phyloP scores from a whole-genome alignment of 371 early-diverging fungal genomes.

The Apophysomyces trapeziformis region DNA sequence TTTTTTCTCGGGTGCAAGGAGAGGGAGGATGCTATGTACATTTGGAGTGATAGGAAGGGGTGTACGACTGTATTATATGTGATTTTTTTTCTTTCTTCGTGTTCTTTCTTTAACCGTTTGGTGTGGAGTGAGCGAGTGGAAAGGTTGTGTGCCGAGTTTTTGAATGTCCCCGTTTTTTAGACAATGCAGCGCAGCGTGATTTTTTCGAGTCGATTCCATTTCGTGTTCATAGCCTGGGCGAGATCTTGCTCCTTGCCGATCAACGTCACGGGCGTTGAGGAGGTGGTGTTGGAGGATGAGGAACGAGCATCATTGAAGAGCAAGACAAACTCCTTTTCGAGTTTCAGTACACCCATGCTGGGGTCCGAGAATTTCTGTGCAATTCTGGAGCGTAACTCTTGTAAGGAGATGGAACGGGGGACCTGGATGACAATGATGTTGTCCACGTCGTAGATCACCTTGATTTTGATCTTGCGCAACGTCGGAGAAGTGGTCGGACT shows the following conservation, averaged over 20 bases:
- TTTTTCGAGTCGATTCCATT: slow-evolving; percentile 36
- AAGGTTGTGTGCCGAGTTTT: background rate
- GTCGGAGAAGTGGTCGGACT: background rate
- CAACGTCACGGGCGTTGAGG: slow-evolving; percentile 20
- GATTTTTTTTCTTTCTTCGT: too few species aligned
- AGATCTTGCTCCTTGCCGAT: slow-evolving; percentile 33
- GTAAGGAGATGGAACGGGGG: slow-evolving; percentile 30
- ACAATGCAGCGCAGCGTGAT: slow-evolving; percentile 39
- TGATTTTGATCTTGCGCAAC: slow-evolving; percentile 34
- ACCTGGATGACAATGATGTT: slow-evolving; percentile 45
- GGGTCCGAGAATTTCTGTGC: slow-evolving; percentile 42
- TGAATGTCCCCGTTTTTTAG: slow-evolving; percentile 12
- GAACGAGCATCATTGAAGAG: slow-evolving; percentile 25
- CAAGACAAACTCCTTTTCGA: slow-evolving; percentile 19
- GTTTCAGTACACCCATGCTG: slow-evolving; percentile 16
- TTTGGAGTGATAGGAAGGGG: background rate
- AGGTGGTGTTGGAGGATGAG: slow-evolving; percentile 15
- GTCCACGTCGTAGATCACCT: slow-evolving; percentile 39
- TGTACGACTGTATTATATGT: background rate
- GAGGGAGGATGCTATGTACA: slow-evolving; percentile 6
- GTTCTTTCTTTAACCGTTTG: too few species aligned
- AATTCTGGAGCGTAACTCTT: slow-evolving; percentile 31
- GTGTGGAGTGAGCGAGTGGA: background rate
- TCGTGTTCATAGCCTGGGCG: slow-evolving; percentile 27
- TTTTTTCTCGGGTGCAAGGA: background rate